Evolutionary conservation across 176 grass and related monocot genomes (phyloP).

Genomic region (Bromus sterilis): DNA sequence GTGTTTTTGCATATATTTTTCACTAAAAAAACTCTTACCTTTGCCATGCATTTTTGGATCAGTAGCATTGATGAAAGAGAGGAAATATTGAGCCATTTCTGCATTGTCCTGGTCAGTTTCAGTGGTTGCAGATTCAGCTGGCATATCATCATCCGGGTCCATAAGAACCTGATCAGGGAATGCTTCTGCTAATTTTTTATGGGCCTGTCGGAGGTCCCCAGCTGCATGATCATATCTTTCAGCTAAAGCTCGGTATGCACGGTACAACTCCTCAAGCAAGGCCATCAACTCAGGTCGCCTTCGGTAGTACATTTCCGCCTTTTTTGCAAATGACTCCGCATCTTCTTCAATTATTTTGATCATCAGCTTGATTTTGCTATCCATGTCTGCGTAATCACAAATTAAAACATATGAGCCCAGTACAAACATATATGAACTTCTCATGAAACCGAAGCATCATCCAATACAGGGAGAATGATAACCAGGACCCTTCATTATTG

Average conservation of each 20-base stretch:
- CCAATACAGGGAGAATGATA: background rate
- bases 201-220: conserved; percentile 76
- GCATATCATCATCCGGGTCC: conserved; percentile 67
- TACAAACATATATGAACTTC: background rate
- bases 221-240: conserved; percentile 82
- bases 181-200: conserved; percentile 69
- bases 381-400: conserved; percentile 52
- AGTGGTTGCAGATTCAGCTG: conserved; percentile 36
- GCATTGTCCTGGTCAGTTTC: conserved; percentile 37
- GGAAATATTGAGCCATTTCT: conserved; percentile 36
- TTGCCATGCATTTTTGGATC: conserved; percentile 33
- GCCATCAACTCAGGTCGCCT: conserved; percentile 84
- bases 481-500: background rate
- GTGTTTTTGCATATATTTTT: background rate
- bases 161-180: conserved; percentile 61
- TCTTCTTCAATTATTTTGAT: conserved; percentile 91
- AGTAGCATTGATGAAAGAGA: conserved; percentile 28
- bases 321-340: conserved; percentile 90
- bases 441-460: background rate
- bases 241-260: conserved; percentile 78
- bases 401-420: background rate
- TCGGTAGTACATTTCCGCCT: conserved; percentile 92
- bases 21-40: conserved; percentile 26
- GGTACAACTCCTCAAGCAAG: conserved; percentile 86
- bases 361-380: conserved; percentile 79